Percentiles rank a stretch among this genome's conserved stretches.
These are phyloP conservation scores for Candida namnaoensis DNA, from an alignment of 805 yeast genomes.

Conservation along the genomic window DNA sequence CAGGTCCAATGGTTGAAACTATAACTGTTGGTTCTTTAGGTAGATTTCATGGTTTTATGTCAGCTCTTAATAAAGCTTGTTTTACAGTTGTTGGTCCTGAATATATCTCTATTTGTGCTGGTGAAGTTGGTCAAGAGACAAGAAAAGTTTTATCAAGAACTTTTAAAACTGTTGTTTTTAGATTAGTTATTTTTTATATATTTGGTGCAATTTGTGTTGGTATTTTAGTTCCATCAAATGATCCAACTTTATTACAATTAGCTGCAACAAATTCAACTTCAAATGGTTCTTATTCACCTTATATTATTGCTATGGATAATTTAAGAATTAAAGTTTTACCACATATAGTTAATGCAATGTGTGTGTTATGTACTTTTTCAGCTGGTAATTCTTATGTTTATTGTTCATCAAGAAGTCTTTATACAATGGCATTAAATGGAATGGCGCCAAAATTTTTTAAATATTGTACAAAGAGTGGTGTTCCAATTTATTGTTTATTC, in stretches of 20 bases:
- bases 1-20: constrained; percentile 48
- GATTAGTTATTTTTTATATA: constrained; percentile 54
- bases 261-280: constrained; percentile 26
- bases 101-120: constrained; percentile 73
- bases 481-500: constrained; percentile 62
- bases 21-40: constrained; percentile 49
- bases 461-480: constrained; percentile 54
- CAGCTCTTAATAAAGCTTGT: constrained; percentile 60
- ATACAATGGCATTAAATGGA: constrained; percentile 43
- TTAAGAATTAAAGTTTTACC: constrained; percentile 44
- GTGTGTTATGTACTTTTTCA: constrained; percentile 46
- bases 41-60: constrained; percentile 61
- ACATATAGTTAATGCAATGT: constrained; percentile 39
- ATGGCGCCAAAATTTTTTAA: constrained; percentile 57
- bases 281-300: constrained; percentile 47
- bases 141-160: constrained; percentile 66
- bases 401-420: constrained; percentile 51
- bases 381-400: constrained; percentile 50
- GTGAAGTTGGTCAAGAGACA: constrained; percentile 70
- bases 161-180: constrained; percentile 59
- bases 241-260: constrained; percentile 38
- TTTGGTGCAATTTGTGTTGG: constrained; percentile 67
- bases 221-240: constrained; percentile 53
- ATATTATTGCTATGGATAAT: constrained; percentile 45
- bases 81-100: constrained; percentile 84